Evolutionary conservation across 108 stramenopile species (phyloP).

Genomic region (Bacterosira constricta): DNA sequence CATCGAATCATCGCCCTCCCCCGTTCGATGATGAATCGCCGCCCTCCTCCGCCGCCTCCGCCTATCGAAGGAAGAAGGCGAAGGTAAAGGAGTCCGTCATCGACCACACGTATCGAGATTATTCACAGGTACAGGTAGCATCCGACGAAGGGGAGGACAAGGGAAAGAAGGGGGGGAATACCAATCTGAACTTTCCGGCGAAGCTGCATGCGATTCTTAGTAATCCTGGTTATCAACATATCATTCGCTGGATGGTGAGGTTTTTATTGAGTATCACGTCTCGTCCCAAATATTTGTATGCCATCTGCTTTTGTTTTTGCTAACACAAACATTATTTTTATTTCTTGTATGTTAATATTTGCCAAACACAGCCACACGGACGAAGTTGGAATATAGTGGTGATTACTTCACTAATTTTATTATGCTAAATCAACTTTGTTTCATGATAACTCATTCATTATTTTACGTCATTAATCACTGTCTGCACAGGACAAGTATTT

Average conservation of each 20-base stretch:
- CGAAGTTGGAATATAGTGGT: conserved; percentile 23
- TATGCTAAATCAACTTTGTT: background rate
- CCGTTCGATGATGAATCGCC: background rate
- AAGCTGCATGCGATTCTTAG: conserved; percentile 63
- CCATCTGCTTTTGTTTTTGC: no score
- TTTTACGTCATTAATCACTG: background rate
- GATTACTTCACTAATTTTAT: background rate
- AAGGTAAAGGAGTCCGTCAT: conserved; percentile 10
- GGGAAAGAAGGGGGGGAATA: background rate
- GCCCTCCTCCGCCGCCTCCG: background rate
- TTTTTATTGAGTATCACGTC: no score
- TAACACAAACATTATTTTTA: background rate
- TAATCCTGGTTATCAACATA: conserved; percentile 57
- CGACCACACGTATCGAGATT: conserved; percentile 42
- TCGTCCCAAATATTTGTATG: no score
- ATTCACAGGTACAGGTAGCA: background rate
- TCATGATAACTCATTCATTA: background rate
- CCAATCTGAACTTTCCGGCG: conserved; percentile 37
- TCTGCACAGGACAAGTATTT: conserved; percentile 20
- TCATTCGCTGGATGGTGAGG: conserved; percentile 56
- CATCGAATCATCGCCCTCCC: no score
- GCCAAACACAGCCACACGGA: conserved; percentile 15
- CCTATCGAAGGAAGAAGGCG: background rate
- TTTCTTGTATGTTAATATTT: no score
- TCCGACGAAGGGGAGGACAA: background rate